Evolutionary conservation across 805 yeast genomes (phyloP), one percentile per base, ranked within the genome.

Genomic region (Ogataea saltuana): DNA sequence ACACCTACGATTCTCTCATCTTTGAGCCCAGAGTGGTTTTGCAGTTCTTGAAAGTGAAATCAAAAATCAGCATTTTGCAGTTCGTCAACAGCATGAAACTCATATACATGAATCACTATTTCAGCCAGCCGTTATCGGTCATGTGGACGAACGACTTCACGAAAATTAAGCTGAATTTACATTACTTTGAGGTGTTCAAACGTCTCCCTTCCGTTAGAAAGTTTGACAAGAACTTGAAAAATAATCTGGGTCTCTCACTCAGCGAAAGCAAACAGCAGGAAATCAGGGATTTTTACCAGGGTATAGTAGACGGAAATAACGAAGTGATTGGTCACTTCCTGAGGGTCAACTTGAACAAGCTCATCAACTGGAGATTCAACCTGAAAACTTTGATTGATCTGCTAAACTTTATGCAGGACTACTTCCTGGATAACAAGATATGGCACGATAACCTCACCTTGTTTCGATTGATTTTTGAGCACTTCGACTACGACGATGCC

Each of bases 61-160:
- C 54, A n/a, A 43, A 50, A 33, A 49, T 63, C 11, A 61, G 66
- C 49, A 54, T 64, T 26, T 30, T 53, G 4, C 60, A 61, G 22
- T 63, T 64, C 39, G 52, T 56, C 25, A 54, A 59, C 38, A 50
- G 53, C 37, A 58, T 65, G 57, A 64, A 64, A 25, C 44, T 61
- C 16, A 52, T 61, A 15, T 63, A 61, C 37, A 64, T 65, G 69
- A 48, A 55, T 19, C 68, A 64, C 42, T 65, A 60, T 45, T 64
- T 48, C 34, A 55, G 56, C 34, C 67, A 65, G 43, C 69, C 69
- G 4, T 49, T 64, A 22, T 51, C 61, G 1, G 46, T 64, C 10
- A 52, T 65, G 43, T 63, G 67, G 67, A 55, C 62, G 1, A 54
- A 60, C 30, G 60, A 63, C 34, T 54, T 55, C 27, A 36, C 54